Evolutionary conservation across 768 basidiomycete genomes (phyloP), one percentile per base, ranked within the genome.

Genomic region (Xerocomellus amylosporus): DNA sequence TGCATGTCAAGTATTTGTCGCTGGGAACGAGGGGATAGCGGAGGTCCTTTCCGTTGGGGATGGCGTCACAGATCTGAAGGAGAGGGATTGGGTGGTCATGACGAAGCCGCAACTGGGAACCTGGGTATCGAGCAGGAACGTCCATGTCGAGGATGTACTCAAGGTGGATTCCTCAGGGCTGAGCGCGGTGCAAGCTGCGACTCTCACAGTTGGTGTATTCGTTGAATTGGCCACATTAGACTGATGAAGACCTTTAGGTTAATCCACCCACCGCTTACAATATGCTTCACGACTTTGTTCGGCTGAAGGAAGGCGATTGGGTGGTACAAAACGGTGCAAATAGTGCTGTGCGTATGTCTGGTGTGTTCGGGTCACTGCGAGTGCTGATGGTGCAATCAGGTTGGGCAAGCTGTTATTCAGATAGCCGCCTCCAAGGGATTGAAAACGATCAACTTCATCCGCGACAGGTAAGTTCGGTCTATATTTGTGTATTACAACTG

Each of bases 271-370:
- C 92, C 0, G 93, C 93, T 1, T 86, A 86, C 58, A 86, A 87
- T 61, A 88, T 95, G 86, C 78, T 95, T 10, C 77, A 77, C 33
- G 82, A 88, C 51, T 93, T 86, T 68, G 78, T 84, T 7, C 61
- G 75, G 34, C 77, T 93, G 40, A 58, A 80, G 47, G 74, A 78
- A 45, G 90, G 86, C 4, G 88, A 90, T 44, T 93, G 86, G 86
- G 76, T 95, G 15, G 67, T 94, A 12, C 92, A 94, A 69, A 94
- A 93, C 57, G 92, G 90, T 26, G 86, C 85, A 19, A 94, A 94
- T 61, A 88, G 88, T 60, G 87, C 88, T 19, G 91, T 90, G 54
- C 45, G 84, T 71, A 15, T 48, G 22, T 49, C 12, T n/a, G 10
- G 22, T 9, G 10, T 43, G 4, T 33, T 43, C 10, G 33, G 48